Conservation (phyloP, 2,329 filamentous ascomycete genomes). For the Aureobasidium pullulans region DNA sequence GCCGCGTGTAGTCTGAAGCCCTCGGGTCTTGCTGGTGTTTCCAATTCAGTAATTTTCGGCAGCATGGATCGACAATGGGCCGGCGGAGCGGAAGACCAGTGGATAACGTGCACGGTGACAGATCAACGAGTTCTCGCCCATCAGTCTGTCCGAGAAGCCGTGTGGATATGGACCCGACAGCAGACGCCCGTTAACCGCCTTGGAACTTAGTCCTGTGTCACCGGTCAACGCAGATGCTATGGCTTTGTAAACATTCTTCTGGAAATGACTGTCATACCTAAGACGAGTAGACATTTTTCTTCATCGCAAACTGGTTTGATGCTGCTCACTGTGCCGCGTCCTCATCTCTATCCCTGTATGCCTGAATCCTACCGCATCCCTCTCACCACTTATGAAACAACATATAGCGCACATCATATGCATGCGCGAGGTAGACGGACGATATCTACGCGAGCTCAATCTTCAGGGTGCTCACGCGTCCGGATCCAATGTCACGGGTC, state of each 20-base stretch:
- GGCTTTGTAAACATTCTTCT: not conserved
- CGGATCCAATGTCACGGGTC: too few species aligned
- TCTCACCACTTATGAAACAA: not conserved
- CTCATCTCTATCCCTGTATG: too few species aligned
- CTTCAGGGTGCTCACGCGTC: too few species aligned
- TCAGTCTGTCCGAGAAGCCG: not conserved
- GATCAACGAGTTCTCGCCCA: constrained; percentile 9
- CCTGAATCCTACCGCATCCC: not conserved
- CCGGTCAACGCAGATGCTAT: not conserved
- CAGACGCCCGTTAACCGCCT: not conserved
- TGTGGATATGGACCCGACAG: not conserved
- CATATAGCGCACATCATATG: too few species aligned
- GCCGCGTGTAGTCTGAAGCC: not conserved
- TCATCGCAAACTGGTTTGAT: too few species aligned
- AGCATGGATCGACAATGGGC: not conserved
- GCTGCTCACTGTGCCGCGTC: too few species aligned
- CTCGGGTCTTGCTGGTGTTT: not conserved
- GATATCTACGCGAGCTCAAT: too few species aligned
- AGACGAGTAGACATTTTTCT: not conserved
- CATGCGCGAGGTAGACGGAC: too few species aligned
- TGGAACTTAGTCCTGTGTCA: not conserved
- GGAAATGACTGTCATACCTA: not conserved
- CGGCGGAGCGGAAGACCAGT: constrained; percentile 4
- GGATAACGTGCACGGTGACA: not conserved
- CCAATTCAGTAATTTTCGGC: not conserved